Conservation (phyloP, 345 rosid species). For the Aegle marmelos region DNA sequence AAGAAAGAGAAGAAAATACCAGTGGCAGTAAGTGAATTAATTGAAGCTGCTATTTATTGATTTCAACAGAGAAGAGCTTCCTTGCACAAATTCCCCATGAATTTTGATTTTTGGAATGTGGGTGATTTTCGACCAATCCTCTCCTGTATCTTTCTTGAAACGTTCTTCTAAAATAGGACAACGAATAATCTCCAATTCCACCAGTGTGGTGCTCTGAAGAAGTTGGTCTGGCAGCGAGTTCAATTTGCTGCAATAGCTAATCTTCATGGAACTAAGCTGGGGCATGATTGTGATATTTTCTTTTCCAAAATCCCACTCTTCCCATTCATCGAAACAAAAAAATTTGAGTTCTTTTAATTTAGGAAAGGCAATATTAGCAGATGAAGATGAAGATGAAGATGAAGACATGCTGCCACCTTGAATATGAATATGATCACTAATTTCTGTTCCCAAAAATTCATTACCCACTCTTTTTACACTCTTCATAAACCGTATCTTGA, state of each 20-base stretch:
- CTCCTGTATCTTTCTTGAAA: not conserved
- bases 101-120: constrained; percentile 32
- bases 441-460: not conserved
- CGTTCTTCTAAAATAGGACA: not conserved
- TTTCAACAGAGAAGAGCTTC: no score
- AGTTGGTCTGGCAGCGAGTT: not conserved
- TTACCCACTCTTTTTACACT: not conserved
- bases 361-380: not conserved
- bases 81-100: constrained; percentile 52
- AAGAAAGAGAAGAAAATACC: no score
- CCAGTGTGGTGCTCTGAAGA: not conserved
- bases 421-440: not conserved
- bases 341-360: not conserved
- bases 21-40: not conserved
- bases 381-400: not conserved
- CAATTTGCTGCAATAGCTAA: not conserved
- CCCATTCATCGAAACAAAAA: not conserved
- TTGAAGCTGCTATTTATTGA: no score
- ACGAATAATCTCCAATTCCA: not conserved
- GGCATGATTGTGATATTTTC: not conserved
- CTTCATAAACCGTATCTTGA: not conserved
- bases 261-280: not conserved
- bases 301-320: not conserved
- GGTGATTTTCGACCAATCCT: not conserved
- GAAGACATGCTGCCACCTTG: not conserved